phyloP scores from a whole-genome alignment of 495 filamentous ascomycete species.

The Hapsidospora chrysogenum region DNA sequence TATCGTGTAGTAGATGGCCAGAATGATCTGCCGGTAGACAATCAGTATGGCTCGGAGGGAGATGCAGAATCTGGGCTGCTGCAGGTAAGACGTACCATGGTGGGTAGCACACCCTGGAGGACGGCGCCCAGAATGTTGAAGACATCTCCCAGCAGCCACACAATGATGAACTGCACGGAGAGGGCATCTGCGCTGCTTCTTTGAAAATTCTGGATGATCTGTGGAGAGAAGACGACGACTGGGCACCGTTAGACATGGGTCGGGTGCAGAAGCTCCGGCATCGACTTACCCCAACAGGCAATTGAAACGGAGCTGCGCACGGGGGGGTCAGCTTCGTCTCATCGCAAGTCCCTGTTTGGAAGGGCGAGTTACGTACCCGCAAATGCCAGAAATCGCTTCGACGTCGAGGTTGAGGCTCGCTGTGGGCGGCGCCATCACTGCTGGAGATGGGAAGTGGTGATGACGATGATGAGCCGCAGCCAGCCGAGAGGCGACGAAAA shows the following conservation, averaged over 20 bases:
- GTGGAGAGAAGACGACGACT: slow-evolving; percentile 90
- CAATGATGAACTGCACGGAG: slow-evolving; percentile 72
- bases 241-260: not conserved
- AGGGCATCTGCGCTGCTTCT: slow-evolving; percentile 76
- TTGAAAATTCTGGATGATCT: slow-evolving; percentile 90
- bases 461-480: too few relatives aligned
- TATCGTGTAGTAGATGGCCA: slow-evolving; percentile 89
- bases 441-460: too few relatives aligned
- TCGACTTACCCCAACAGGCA: slow-evolving; percentile 52
- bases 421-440: slow-evolving; percentile 54
- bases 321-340: slow-evolving; percentile 1
- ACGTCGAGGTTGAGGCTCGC: slow-evolving; percentile 54
- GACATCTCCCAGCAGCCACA: slow-evolving; percentile 87
- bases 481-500: too few relatives aligned
- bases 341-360: too few relatives aligned
- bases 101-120: slow-evolving; percentile 85
- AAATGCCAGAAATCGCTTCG: slow-evolving; percentile 78
- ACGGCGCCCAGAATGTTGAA: slow-evolving; percentile 92
- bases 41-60: too few relatives aligned
- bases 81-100: slow-evolving; percentile 69
- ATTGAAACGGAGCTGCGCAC: slow-evolving; percentile 69
- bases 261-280: not conserved
- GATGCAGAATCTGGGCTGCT: too few relatives aligned
- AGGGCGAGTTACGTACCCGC: slow-evolving; percentile 59
- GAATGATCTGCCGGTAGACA: slow-evolving; percentile 37